Evolutionary conservation across 257 asterid genomes (phyloP), one percentile per base, ranked within the genome.

Genomic region (Lavandula angustifolia): DNA sequence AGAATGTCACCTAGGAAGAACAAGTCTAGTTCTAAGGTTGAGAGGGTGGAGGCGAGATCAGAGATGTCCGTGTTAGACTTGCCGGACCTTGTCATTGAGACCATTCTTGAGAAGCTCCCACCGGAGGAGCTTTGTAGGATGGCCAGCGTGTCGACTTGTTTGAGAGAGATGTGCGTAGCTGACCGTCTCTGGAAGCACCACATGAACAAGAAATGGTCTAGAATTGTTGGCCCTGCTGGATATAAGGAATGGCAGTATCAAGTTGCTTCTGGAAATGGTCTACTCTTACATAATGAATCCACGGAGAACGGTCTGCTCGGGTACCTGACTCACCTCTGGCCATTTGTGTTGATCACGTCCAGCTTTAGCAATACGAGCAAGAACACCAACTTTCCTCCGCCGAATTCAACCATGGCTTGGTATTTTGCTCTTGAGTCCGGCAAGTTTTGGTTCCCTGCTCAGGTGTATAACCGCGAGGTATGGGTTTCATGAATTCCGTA

Each of bases 391-490:
- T 85, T 64, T 42, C 78, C 79, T 71, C 85, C 83, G n/a, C 62
- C 65, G 66, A 82, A 80, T 75, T 88, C 95, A 5, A 49, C 77
- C 57, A 91, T 88, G 96, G 76, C 81, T 64, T 88, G 80, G 88
- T 91, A 83, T 78, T 73, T 84, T 57, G 96, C 96, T 43, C 90
- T 91, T 42, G 89, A 88, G 80, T 78, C 94, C 61, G 98, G 98
- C 77, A 81, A 70, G 71, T 86, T 91, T 69, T 82, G 95, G 94
- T 88, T 91, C 76, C 96, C 94, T 60, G 96, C 94, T 1, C 98
- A 91, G 81, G 94, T 91, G 51, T 91, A 86, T 64, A 91, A 91
- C 73, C 89, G 96, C 0, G 96, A 91, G 96, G 97, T 91, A 74
- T 29, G 16, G 17, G 16, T 35, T 31, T 63, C 2, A 37, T 50